These are phyloP conservation scores for Colletotrichum spinosum DNA, from an alignment of 2,329 filamentous ascomycete species.

Conservation along the genomic window DNA sequence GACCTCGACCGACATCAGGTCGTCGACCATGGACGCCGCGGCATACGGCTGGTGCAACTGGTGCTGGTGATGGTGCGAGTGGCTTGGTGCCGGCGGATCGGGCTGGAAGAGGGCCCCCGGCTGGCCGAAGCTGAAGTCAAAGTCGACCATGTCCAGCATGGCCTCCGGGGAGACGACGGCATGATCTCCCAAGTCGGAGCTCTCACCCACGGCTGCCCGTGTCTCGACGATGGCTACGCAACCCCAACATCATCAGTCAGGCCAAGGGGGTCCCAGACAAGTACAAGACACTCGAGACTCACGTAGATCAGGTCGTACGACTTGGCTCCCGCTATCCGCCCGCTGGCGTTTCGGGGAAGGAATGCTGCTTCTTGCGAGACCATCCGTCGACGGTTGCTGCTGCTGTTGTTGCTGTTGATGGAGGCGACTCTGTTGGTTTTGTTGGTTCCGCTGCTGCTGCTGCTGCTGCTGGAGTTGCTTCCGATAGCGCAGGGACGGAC, in stretches of 20 bases:
- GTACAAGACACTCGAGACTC: slow-evolving; percentile 42
- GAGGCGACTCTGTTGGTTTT: slow-evolving; percentile 48
- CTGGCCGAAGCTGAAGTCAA: slow-evolving; percentile 51
- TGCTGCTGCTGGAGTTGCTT: slow-evolving; percentile 42
- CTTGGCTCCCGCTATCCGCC: slow-evolving; percentile 47
- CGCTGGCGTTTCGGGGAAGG: slow-evolving; percentile 53
- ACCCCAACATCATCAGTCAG: slow-evolving; percentile 25
- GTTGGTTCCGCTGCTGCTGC: not conserved
- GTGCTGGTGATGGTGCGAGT: slow-evolving; percentile 39
- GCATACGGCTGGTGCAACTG: slow-evolving; percentile 45
- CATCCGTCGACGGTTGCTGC: slow-evolving; percentile 10
- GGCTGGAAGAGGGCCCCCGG: slow-evolving; percentile 43
- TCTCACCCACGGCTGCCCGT: slow-evolving; percentile 18
- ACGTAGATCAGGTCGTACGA: slow-evolving; percentile 51
- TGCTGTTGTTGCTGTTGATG: slow-evolving; percentile 50
- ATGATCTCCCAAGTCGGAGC: slow-evolving; percentile 40
- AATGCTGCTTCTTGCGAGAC: slow-evolving; percentile 23
- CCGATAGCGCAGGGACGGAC: slow-evolving; percentile 54
- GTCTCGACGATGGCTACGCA: slow-evolving; percentile 35
- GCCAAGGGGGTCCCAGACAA: slow-evolving; percentile 17
- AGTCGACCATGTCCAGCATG: slow-evolving; percentile 46
- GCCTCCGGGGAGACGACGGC: slow-evolving; percentile 45
- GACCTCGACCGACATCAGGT: slow-evolving; percentile 22
- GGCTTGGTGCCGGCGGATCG: slow-evolving; percentile 1
- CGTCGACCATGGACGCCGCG: slow-evolving; percentile 20